These are phyloP conservation scores for Brettanomyces custersianus DNA, from an alignment of 805 yeast genomes.

Conservation along the genomic window DNA sequence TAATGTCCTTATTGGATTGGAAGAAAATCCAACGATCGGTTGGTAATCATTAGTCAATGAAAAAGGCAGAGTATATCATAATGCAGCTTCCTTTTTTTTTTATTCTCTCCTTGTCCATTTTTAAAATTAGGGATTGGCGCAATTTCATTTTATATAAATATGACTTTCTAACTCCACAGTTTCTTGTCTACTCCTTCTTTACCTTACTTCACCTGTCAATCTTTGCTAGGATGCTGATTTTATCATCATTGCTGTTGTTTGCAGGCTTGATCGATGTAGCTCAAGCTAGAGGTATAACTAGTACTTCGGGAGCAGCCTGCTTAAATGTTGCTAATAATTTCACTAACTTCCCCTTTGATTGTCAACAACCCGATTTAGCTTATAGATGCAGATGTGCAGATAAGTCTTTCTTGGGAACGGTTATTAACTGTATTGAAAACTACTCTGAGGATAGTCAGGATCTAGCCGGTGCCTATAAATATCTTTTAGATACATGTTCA, in stretches of 20 bases:
- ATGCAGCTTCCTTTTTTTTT: too few species aligned
- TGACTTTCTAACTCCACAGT: too few species aligned
- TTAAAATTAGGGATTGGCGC: too few species aligned
- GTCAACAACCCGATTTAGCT: constrained; percentile 24
- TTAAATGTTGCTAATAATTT: constrained; percentile 25
- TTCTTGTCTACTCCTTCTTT: too few species aligned
- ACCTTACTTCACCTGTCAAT: too few species aligned
- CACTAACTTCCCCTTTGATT: constrained; percentile 25
- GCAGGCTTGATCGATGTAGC: background rate
- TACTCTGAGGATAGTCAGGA: constrained; percentile 19
- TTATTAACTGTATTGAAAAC: constrained; percentile 26
- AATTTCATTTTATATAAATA: too few species aligned
- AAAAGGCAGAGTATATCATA: too few species aligned
- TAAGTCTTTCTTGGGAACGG: constrained; percentile 27
- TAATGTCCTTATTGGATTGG: too few species aligned
- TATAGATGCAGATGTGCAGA: constrained; percentile 27
- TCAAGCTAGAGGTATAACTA: constrained; percentile 20
- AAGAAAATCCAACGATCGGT: too few species aligned
- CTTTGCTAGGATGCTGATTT: background rate
- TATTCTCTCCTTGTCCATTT: too few species aligned
- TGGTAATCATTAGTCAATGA: too few species aligned
- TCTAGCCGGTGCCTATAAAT: constrained; percentile 23
- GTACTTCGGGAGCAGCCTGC: constrained; percentile 30
- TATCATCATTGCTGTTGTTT: background rate
- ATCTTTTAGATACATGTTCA: constrained; percentile 26